Evolutionary conservation across 2,329 filamentous ascomycete species (phyloP), one percentile per base, ranked within the genome.

Genomic region (Penicillium brasilianum): DNA sequence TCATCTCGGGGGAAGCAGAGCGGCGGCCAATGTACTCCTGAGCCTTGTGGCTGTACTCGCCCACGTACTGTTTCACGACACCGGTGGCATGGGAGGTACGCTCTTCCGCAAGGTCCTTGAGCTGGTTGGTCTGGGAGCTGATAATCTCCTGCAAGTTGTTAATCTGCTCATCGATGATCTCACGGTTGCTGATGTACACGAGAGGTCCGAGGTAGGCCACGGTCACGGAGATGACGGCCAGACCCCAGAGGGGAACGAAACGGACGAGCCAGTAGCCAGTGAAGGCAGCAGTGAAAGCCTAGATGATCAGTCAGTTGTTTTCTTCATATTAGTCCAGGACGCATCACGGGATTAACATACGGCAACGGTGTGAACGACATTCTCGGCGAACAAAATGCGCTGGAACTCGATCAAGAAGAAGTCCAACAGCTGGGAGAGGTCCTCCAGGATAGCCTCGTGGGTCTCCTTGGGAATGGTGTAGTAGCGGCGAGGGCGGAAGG

Each of bases 361-460:
- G 61, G 81, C 82, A 72, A 85, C 74, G 14, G 87, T 88, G 61
- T 83, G 84, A 61, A 83, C 81, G 58, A 88, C 79, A 69, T 89
- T 89, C 81, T 89, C 87, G 34, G 85, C 87, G 69, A 88, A 89
- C 61, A 89, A 74, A 65, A 89, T 82, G 60, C 87, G 84, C 80
- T 89, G 87, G 72, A 87, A 85, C 73, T 89, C 87, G 64, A 89
- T 88, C 67, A 89, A 82, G 76, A 88, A 87, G 78, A 89, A 89
- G 79, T 89, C 88, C 77, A 86, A 81, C 57, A 89, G 79, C 77
- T 89, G 86, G 74, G 87, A 85, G 14, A 87, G 72, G 72, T 89
- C 87, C 66, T 87, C 86, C 52, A 87, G 77, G 22, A 86, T 76
- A 60, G 82, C 84, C 74, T 89, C 87, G 37, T 88, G 80, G 52